Evolutionary conservation across 2,329 filamentous ascomycete genomes (phyloP).

Genomic region (Diaporthe ilicicola): DNA sequence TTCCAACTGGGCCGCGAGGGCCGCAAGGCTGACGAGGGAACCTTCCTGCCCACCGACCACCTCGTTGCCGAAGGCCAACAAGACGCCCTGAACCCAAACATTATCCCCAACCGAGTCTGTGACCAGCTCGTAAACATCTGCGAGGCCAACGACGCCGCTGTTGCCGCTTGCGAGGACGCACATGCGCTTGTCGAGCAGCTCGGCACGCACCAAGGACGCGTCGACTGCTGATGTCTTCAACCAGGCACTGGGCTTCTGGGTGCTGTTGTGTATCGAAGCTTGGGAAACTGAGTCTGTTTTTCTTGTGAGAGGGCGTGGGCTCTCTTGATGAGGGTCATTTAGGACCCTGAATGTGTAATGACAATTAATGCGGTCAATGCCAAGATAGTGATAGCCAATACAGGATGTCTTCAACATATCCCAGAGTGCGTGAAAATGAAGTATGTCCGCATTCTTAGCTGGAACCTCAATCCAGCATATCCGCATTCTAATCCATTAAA

Average conservation of each 20-base stretch:
- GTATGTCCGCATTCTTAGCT: no score
- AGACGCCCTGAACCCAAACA: constrained; percentile 75
- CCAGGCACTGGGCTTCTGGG: constrained; percentile 48
- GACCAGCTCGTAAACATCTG: constrained; percentile 69
- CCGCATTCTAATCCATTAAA: neutral
- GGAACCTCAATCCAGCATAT: neutral
- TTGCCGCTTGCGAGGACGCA: constrained; percentile 55
- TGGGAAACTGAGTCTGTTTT: no score
- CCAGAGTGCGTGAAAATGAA: neutral
- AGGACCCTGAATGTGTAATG: neutral
- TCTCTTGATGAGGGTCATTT: neutral
- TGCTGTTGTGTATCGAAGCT: neutral
- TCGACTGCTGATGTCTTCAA: constrained; percentile 60
- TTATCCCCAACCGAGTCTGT: constrained; percentile 71
- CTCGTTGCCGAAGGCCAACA: constrained; percentile 68
- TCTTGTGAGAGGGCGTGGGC: neutral
- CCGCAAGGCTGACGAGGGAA: constrained; percentile 66
- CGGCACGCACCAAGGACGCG: constrained; percentile 58
- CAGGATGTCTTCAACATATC: neutral
- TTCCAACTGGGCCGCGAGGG: constrained; percentile 66
- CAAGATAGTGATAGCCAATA: constrained; percentile 9
- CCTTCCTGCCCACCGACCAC: constrained; percentile 71
- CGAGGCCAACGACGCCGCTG: constrained; percentile 63
- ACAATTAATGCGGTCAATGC: constrained; percentile 7
- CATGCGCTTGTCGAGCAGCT: constrained; percentile 58